Evolutionary conservation across 2,329 filamentous ascomycete genomes (phyloP).

Genomic region (Corynespora cassiicola): DNA sequence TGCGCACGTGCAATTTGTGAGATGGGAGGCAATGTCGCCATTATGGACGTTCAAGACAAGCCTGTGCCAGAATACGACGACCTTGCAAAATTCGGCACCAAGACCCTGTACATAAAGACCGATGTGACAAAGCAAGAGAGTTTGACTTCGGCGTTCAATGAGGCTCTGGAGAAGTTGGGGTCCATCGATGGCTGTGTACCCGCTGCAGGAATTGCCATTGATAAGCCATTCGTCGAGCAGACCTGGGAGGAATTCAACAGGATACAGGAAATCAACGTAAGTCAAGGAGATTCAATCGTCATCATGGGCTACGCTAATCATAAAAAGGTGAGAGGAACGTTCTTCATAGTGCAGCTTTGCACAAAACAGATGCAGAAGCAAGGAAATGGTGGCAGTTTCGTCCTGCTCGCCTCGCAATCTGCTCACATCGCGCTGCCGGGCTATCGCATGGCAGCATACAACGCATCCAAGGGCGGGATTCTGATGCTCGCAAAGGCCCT

Average conservation of each 20-base stretch:
- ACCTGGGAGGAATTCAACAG: slow-evolving; percentile 51
- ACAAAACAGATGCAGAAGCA: slow-evolving; percentile 51
- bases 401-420: slow-evolving; percentile 49
- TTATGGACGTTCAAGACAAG: slow-evolving; percentile 19
- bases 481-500: slow-evolving; percentile 49
- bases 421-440: slow-evolving; percentile 46
- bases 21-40: slow-evolving; percentile 24
- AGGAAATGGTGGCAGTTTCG: slow-evolving; percentile 47
- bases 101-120: slow-evolving; percentile 19
- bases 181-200: slow-evolving; percentile 24
- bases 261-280: slow-evolving; percentile 53
- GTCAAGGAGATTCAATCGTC: slow-evolving; percentile 5
- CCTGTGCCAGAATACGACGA: slow-evolving; percentile 15
- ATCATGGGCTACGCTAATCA: neutral
- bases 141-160: slow-evolving; percentile 17
- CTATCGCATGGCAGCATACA: slow-evolving; percentile 52
- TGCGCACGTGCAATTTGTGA: slow-evolving; percentile 22
- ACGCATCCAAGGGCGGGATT: slow-evolving; percentile 52
- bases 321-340: slow-evolving; percentile 51
- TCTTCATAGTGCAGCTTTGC: slow-evolving; percentile 50
- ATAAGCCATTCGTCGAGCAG: slow-evolving; percentile 54
- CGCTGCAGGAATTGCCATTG: slow-evolving; percentile 49
- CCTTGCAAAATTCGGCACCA: slow-evolving; percentile 15
- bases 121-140: slow-evolving; percentile 22
- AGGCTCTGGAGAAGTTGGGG: slow-evolving; percentile 17